Conservation (phyloP, 306 rosid genomes). For the Hylodesmum podocarpum region DNA sequence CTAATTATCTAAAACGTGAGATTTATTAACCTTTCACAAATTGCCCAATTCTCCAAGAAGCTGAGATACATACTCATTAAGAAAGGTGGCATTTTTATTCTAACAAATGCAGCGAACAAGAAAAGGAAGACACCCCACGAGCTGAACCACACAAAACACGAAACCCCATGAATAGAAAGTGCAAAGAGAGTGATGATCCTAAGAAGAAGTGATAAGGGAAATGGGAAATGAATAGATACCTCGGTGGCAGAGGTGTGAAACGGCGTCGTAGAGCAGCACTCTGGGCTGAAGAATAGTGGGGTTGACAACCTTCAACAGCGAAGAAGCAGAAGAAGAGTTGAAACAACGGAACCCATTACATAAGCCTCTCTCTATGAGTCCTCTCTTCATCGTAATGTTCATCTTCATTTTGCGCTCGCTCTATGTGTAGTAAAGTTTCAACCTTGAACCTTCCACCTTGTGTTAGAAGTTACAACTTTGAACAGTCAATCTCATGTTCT, state of each 20-base stretch:
- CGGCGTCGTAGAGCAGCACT: constrained; percentile 74
- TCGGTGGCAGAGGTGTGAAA: constrained; percentile 77
- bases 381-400: constrained; percentile 19
- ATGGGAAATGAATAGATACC: too few species aligned
- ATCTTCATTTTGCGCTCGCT: not conserved
- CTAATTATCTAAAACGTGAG: not conserved
- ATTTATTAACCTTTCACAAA: constrained; percentile 1
- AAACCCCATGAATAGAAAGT: not conserved
- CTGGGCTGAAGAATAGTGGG: constrained; percentile 70
- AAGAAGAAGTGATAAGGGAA: not conserved
- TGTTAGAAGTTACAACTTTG: too few species aligned
- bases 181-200: not conserved
- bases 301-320: not conserved
- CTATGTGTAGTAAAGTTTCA: not conserved
- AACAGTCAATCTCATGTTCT: not conserved
- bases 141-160: not conserved
- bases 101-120: not conserved
- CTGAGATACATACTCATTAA: not conserved
- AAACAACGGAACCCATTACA: constrained; percentile 27
- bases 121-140: not conserved
- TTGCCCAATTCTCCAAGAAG: not conserved
- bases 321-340: constrained; percentile 21
- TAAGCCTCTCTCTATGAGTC: constrained; percentile 13
- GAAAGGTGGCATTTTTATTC: not conserved
- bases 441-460: not conserved